Evolutionary conservation across 83 land plant genomes (phyloP), one percentile per base, ranked within the genome.

Genomic region (Picea abies): DNA sequence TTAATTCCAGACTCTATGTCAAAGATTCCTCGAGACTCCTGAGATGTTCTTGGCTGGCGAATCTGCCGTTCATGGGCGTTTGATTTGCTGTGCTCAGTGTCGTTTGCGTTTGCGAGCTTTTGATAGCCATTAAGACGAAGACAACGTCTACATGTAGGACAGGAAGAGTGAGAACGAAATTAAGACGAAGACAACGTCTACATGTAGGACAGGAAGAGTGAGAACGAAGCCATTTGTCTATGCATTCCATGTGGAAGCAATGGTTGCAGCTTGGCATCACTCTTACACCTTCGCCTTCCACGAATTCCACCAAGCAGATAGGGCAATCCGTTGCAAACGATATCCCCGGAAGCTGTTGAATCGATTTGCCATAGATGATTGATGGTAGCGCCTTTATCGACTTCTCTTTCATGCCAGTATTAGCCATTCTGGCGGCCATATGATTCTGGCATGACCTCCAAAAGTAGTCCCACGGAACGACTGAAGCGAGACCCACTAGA

Each of bases 111-210:
- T 29, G 29, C 29, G 29, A 29, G 29, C 12, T 49, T 49, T 49
- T 49, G 8, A 10, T 49, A 49, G 11, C 56, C 12, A 49, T 8
- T 1, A 4, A 19, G 64, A 20, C 64, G 26, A 32, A 71, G 41
- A 39, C 44, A 71, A 39, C 6, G 35, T 32, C 76, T 32, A 26
- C 76, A 71, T 3, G 76, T 6, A 26, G 47, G 76, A 20, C 76
- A 71, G 0, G 85, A 67, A 15, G 88, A 80, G 83, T 88, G 90
- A 49, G 63, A 17, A 61, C 4, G 19, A 61, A 61, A n/a, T 29
- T 29, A 11, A 60, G 62, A 16, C 62, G 23, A 29, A 70, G 35
- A 37, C 41, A 70, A 37, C 5, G 29, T 29, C 75, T 29, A 23
- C 75, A 70, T 0, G 75, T 22, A 23, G 41, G 29, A 29, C 29